Conservation (phyloP, 345 rosid genomes). For the Pistacia vera region DNA sequence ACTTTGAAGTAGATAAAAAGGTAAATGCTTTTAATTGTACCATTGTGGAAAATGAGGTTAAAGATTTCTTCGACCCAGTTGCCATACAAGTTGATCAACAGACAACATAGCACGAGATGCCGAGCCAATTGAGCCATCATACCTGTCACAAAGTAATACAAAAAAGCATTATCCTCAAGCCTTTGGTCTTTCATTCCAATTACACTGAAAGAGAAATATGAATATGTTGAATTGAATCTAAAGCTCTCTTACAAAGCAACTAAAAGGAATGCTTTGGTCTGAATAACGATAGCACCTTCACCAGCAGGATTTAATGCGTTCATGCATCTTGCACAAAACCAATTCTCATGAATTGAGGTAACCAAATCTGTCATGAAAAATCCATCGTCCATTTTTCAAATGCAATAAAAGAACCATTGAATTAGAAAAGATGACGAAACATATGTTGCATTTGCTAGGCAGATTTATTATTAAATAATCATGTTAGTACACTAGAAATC, state of each 20-base stretch:
- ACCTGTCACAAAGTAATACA: slow-evolving; percentile 37
- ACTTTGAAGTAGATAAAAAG: background rate
- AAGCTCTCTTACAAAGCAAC: slow-evolving; percentile 66
- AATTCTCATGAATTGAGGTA: slow-evolving; percentile 76
- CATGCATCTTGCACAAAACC: slow-evolving; percentile 83
- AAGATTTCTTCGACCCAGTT: slow-evolving; percentile 42
- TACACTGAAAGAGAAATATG: background rate
- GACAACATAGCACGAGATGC: slow-evolving; percentile 77
- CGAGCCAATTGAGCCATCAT: slow-evolving; percentile 74
- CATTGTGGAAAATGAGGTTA: slow-evolving; percentile 16
- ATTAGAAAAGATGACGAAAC: background rate
- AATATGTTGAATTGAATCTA: background rate
- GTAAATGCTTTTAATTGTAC: slow-evolving; percentile 8
- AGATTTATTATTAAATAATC: background rate
- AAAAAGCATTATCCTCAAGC: background rate
- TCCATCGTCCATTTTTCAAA: slow-evolving; percentile 1
- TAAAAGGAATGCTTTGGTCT: slow-evolving; percentile 58
- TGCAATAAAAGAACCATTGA: background rate
- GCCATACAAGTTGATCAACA: slow-evolving; percentile 64
- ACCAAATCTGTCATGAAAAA: slow-evolving; percentile 52
- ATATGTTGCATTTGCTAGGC: background rate
- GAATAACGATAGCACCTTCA: slow-evolving; percentile 86
- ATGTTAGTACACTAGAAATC: background rate
- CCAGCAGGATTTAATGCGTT: slow-evolving; percentile 63
- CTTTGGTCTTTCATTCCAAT: background rate